Evolutionary conservation across 495 filamentous ascomycete species (phyloP).

Genomic region (Aspergillus haitiensis): DNA sequence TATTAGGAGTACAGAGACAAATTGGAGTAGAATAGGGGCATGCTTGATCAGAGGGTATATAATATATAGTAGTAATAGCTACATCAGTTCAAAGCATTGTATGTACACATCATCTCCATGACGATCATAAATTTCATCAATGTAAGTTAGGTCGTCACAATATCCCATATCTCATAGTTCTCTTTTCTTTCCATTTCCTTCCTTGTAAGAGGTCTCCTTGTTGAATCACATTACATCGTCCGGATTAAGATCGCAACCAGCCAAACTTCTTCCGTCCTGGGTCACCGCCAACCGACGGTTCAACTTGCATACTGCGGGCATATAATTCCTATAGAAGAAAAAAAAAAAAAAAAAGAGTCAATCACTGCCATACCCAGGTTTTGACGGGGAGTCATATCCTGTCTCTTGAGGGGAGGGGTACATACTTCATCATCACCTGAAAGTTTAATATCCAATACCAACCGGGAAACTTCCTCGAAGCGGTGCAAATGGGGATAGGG

Average conservation of each 20-base stretch:
- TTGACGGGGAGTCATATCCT: neutral
- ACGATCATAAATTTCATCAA: conserved; percentile 27
- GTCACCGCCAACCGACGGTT: conserved; percentile 45
- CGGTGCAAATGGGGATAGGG: conserved; percentile 71
- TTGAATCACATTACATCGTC: conserved; percentile 15
- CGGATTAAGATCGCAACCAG: conserved; percentile 41
- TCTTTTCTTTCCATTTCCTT: neutral
- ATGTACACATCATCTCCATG: conserved; percentile 29
- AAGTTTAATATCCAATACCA: conserved; percentile 69
- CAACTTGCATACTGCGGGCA: conserved; percentile 46
- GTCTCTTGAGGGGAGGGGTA: neutral
- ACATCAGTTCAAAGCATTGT: conserved; percentile 20
- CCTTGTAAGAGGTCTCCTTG: conserved; percentile 4
- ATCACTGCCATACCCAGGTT: neutral
- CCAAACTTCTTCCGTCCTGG: conserved; percentile 45
- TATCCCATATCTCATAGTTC: conserved; percentile 11
- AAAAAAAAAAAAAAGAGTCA: neutral
- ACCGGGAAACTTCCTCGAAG: conserved; percentile 63
- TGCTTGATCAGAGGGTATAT: conserved; percentile 6
- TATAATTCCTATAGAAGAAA: conserved; percentile 38
- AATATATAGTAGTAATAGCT: conserved; percentile 9
- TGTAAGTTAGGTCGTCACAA: conserved; percentile 6
- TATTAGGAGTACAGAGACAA: too few relatives aligned
- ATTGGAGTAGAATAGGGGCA: neutral
- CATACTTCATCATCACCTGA: conserved; percentile 54